A percentile compares a stretch with the other conserved stretches of the same genome.
These are phyloP conservation scores for Pseudogymnoascus sp. DNA, from an alignment of 2,329 filamentous ascomycete species.

Conservation along the genomic window DNA sequence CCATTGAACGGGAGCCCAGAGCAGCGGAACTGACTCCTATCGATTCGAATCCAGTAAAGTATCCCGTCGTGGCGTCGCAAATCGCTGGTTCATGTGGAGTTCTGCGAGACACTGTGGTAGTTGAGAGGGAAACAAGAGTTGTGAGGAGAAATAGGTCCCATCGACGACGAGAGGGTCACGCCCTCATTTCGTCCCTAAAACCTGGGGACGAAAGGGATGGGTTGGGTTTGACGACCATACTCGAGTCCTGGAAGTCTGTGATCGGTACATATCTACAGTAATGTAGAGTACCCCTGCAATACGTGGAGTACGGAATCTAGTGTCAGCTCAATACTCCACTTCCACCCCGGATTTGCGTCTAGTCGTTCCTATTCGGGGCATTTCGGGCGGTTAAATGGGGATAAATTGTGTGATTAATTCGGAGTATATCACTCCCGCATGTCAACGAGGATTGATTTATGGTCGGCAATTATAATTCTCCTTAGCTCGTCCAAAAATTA, in stretches of 20 bases:
- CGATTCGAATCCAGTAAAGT: background rate
- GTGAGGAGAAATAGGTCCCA: background rate
- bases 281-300: background rate
- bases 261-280: constrained; percentile 3
- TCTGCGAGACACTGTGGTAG: background rate
- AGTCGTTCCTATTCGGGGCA: background rate
- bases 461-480: background rate
- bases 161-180: background rate
- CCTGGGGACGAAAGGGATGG: background rate
- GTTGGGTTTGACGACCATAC: background rate
- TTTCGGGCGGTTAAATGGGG: background rate
- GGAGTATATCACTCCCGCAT: background rate
- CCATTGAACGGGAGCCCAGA: background rate
- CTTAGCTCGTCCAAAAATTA: background rate
- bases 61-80: background rate
- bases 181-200: background rate
- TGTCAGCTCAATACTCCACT: background rate
- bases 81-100: background rate
- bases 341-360: constrained; percentile 2
- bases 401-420: background rate
- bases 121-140: background rate
- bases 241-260: background rate
- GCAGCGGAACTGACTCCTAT: background rate
- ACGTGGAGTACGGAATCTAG: background rate
- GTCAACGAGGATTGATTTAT: background rate